phyloP scores from a whole-genome alignment of 163 green algal genomes.

The Coccomyxa subellipsoidea region DNA sequence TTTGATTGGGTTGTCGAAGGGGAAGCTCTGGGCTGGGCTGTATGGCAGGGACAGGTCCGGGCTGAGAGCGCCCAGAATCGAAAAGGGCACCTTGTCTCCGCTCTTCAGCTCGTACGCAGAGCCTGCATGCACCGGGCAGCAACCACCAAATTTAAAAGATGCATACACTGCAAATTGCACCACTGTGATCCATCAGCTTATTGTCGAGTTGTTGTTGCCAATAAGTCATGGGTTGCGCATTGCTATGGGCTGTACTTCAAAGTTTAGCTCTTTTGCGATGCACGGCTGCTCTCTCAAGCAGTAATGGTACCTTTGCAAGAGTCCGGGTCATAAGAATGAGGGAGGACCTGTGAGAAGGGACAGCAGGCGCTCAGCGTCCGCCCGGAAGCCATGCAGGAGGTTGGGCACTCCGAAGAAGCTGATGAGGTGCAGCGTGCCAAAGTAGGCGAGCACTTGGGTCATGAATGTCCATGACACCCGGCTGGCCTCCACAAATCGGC shows the following conservation, averaged over 20 bases:
- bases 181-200: too few species aligned
- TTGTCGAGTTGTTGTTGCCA: too few species aligned
- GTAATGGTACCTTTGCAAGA: too few species aligned
- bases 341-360: not conserved
- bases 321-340: not conserved
- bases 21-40: not conserved
- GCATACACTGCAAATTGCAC: too few species aligned
- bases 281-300: too few species aligned
- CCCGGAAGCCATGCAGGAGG: not conserved
- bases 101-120: not conserved
- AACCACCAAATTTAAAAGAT: too few species aligned
- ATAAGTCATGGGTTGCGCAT: too few species aligned
- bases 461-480: not conserved
- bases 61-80: not conserved
- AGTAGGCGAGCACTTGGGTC: not conserved
- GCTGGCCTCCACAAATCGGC: not conserved
- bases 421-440: not conserved
- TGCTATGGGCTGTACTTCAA: too few species aligned
- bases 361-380: not conserved
- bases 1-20: not conserved
- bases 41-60: not conserved
- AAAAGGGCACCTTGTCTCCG: not conserved
- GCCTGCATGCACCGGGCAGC: not conserved
- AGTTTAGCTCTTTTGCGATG: too few species aligned
- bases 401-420: not conserved